These are phyloP conservation scores for Dichotomopilus funicola DNA, from an alignment of 2,329 filamentous ascomycete genomes.

Conservation along the genomic window DNA sequence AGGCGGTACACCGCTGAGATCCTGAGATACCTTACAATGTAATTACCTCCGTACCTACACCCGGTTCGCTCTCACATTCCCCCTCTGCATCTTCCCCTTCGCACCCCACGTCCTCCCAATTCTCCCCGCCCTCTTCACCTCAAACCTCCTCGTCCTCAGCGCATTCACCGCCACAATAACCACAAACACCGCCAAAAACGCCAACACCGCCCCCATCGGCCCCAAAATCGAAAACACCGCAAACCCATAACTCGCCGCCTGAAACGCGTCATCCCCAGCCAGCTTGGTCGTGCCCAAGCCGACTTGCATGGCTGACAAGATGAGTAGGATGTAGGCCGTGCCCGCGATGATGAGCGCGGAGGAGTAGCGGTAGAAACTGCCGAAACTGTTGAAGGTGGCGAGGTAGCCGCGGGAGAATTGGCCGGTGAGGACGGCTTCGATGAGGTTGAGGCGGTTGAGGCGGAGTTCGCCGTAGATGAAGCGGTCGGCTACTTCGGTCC, in stretches of 20 bases:
- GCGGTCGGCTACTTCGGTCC: conserved; percentile 29
- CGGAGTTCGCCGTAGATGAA: conserved; percentile 39
- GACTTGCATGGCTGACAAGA: conserved; percentile 46
- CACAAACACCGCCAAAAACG: neutral
- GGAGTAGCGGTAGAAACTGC: conserved; percentile 37
- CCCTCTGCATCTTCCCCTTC: neutral
- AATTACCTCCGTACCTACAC: too few species aligned
- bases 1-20: too few species aligned
- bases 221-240: conserved; percentile 41
- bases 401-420: conserved; percentile 24
- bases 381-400: conserved; percentile 30
- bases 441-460: conserved; percentile 35
- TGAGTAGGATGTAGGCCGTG: conserved; percentile 35
- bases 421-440: conserved; percentile 29
- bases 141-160: neutral
- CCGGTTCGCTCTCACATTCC: too few species aligned
- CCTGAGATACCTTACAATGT: too few species aligned
- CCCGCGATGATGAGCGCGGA: conserved; percentile 24
- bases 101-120: neutral
- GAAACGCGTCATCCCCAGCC: conserved; percentile 33
- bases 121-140: neutral
- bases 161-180: neutral
- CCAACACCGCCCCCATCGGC: conserved; percentile 21
- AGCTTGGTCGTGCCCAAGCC: conserved; percentile 35
- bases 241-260: conserved; percentile 40